Base-by-base conservation (phyloP, 805 yeast species). In the Kregervanrija pseudodelftensis region DNA sequence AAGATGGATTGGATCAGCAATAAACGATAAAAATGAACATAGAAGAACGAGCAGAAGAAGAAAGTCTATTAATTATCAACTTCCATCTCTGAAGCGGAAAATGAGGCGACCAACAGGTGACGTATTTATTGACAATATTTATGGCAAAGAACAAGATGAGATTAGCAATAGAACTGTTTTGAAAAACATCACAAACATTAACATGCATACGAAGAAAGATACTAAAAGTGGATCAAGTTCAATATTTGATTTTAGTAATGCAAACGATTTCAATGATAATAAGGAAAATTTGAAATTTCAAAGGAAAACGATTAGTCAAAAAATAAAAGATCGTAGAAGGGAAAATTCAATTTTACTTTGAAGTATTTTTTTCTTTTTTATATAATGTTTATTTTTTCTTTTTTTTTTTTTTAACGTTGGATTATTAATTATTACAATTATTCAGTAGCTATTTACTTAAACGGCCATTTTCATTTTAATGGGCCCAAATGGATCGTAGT, bases 391-490 rank as follows among this genome's bases (percentile, higher is more conserved):
- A 22, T 22, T 22, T 22, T 22, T 22, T 7, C 8, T 7, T 22
- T 22, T 22, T 22, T 7, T 7, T 7, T 22, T 22, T 22, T 22
- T 7, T 22, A 22, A 22, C 7, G 2, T 22, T 5, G 28, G 33
- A 31, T 41, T 15, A 28, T 14, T 39, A 15, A 16, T 11, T 22
- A 34, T 10, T 7, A 30, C 5, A 22, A 34, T 40, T 32, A 33
- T 15, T n/a, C 15, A 12, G 3, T 15, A n/a, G 15, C n/a, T 11
- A 9, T 8, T 35, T 14, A 35, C 16, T 63, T 70, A 93, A 30
- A 93, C 99, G 61, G 97, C 89, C 99, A 93, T 93, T 55, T 86
- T 84, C 99, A 93, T 93, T 53, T 84, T 85, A 54, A 93, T 91
- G 49, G 80, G 80, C 2, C 79, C 76, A 58, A 87, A 82, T 3